phyloP scores from a whole-genome alignment of 2,329 filamentous ascomycete species.

The Chrysoporthe cubensis region DNA sequence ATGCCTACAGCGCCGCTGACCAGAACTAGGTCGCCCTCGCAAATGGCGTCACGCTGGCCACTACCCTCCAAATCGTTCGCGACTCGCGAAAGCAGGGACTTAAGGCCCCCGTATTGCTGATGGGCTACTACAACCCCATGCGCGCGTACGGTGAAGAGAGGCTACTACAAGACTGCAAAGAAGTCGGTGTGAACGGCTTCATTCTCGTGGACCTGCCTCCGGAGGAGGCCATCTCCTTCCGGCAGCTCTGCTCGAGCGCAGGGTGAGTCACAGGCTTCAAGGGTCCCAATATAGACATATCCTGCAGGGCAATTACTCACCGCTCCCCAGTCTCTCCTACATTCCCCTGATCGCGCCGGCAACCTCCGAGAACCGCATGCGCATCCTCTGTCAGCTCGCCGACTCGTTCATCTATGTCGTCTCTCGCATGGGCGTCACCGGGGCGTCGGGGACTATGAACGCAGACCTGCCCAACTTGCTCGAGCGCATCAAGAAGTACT shows the following conservation, averaged over 20 bases:
- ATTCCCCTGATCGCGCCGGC: conserved; percentile 95
- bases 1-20: conserved; percentile 9
- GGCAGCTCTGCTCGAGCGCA: conserved; percentile 78
- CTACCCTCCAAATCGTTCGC: conserved; percentile 81
- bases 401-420: conserved; percentile 99
- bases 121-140: conserved; percentile 99
- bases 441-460: conserved; percentile 82
- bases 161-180: conserved; percentile 81
- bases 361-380: conserved; percentile 92
- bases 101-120: conserved; percentile 82
- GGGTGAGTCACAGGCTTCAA: conserved; percentile 54
- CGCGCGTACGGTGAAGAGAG: conserved; percentile 92
- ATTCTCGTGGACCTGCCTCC: conserved; percentile 95
- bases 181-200: conserved; percentile 90
- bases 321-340: conserved; percentile 77
- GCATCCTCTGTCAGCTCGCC: conserved; percentile 91
- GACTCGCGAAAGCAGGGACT: conserved; percentile 78
- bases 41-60: conserved; percentile 84
- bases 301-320: conserved; percentile 1
- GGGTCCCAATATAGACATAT: background rate
- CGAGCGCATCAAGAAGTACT: conserved; percentile 86
- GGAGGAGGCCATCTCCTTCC: conserved; percentile 92
- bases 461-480: conserved; percentile 80
- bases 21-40: conserved; percentile 64
- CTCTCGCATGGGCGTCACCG: conserved; percentile 94